Evolutionary conservation across 345 rosid genomes (phyloP).

Genomic region (Arabidopsis arenosa): DNA sequence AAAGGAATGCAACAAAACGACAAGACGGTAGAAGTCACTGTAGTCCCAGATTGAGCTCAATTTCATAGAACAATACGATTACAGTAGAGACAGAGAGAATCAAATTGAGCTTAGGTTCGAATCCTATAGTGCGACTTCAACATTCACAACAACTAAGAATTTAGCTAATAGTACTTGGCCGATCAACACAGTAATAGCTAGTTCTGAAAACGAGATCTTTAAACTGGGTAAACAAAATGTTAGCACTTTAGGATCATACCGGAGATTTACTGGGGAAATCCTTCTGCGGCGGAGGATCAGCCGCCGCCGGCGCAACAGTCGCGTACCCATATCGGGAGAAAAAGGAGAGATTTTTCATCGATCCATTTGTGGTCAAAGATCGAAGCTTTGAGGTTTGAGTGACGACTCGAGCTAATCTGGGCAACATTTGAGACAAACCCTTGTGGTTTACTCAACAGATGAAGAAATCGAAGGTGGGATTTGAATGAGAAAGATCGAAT

Average conservation of each 20-base stretch:
- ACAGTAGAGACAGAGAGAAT: conserved; percentile 15
- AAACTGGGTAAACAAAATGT: background rate
- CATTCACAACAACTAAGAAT: background rate
- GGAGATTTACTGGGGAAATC: conserved; percentile 45
- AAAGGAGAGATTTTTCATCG: conserved; percentile 32
- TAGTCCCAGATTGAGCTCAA: background rate
- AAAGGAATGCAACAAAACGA: background rate
- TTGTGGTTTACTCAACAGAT: background rate
- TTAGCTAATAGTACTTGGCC: background rate
- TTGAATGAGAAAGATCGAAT: conserved; percentile 2
- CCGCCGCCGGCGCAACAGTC: conserved; percentile 49
- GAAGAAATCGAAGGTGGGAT: background rate
- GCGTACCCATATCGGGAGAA: conserved; percentile 54
- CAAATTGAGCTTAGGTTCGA: conserved; percentile 9
- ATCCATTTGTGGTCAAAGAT: conserved; percentile 40
- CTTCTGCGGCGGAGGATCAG: conserved; percentile 39
- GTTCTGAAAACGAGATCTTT: conserved; percentile 4
- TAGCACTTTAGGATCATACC: conserved; percentile 42
- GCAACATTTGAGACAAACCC: conserved; percentile 48
- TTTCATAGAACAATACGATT: background rate
- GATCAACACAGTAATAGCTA: background rate
- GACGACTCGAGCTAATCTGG: conserved; percentile 60
- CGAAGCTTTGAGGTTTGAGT: conserved; percentile 50
- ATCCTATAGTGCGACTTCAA: background rate
- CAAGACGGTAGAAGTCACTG: background rate